Evolutionary conservation across 768 basidiomycete species (phyloP), one percentile per base, ranked within the genome.

Genomic region (Suillus alpinus): DNA sequence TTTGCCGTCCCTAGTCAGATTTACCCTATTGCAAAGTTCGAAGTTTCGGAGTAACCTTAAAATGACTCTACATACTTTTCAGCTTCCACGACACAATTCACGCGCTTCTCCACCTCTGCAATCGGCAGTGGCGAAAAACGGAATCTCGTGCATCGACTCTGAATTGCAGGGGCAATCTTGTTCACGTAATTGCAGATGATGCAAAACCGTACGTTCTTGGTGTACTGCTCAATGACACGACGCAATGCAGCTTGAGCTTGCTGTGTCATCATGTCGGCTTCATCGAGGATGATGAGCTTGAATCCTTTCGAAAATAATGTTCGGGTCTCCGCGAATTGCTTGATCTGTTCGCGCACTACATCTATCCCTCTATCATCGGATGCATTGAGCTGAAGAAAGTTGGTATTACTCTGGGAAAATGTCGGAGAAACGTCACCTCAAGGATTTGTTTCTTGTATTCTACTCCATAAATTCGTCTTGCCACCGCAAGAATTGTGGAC

Each of bases 241-340:
- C 97, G 91, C 34, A 99, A 84, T 29, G 97, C 97, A 3, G 95
- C 92, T 71, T 99, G 97, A 1, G 97, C 97, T 59, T 92, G 90
- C 64, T 94, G 89, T 0, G 97, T 99, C 97, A 99, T 99, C 96
- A 97, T 97, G 80, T 99, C 97, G n/a, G 97, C 97, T 75, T 99
- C 97, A 67, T 99, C 97, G 37, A 99, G 86, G 63, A 99, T 88
- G 74, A 99, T 96, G 71, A 99, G 88, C 70, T 98, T 99, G 84
- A 88, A 98, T 18, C 94, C 94, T 68, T 95, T 95, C 13, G 94
- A 86, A 70, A 87, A 90, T 6, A 98, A 76, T 10, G 94, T 97
- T 56, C 94, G 86, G 14, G 95, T 98, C 76, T 95, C 94, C 1
- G 97, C 95, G 67, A 98, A 99, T 70, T 94, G 94, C 73, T 98